Conservation (phyloP, 1,139 yeast genomes). For the Pichiaceae sp. region DNA sequence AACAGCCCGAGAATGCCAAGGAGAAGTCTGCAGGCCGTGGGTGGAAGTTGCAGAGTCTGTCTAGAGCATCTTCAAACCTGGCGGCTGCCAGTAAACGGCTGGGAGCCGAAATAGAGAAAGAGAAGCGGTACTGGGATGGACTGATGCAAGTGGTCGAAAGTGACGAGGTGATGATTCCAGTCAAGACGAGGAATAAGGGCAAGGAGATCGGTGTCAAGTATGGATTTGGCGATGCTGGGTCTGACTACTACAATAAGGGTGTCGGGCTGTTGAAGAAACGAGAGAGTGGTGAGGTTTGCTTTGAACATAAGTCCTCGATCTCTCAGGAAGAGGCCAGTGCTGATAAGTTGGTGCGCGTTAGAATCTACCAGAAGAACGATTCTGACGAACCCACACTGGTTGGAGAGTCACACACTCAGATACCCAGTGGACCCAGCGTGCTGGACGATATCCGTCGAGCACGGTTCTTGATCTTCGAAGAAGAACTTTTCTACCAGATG, state of each 20-base stretch:
- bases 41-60: slow-evolving; percentile 74
- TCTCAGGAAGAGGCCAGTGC: slow-evolving; percentile 10
- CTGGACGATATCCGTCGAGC: slow-evolving; percentile 43
- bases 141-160: slow-evolving; percentile 43
- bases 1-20: slow-evolving; percentile 17
- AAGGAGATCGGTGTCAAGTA: slow-evolving; percentile 65
- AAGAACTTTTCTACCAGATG: slow-evolving; percentile 67
- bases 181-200: slow-evolving; percentile 29
- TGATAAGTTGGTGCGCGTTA: slow-evolving; percentile 40
- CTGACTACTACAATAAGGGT: slow-evolving; percentile 66
- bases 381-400: slow-evolving; percentile 22
- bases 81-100: slow-evolving; percentile 44
- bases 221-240: slow-evolving; percentile 90
- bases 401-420: slow-evolving; percentile 31
- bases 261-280: slow-evolving; percentile 51
- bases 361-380: slow-evolving; percentile 26
- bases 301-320: slow-evolving; percentile 15
- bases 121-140: slow-evolving; percentile 67
- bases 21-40: slow-evolving; percentile 52
- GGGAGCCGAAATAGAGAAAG: slow-evolving; percentile 48
- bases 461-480: slow-evolving; percentile 73
- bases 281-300: slow-evolving; percentile 19
- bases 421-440: slow-evolving; percentile 7
- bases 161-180: slow-evolving; percentile 68
- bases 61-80: slow-evolving; percentile 45